Percentiles rank a stretch among this genome's conserved stretches.
phyloP scores from a whole-genome alignment of 192 early-diverging fungal species.

The Umbelopsis isabellina region DNA sequence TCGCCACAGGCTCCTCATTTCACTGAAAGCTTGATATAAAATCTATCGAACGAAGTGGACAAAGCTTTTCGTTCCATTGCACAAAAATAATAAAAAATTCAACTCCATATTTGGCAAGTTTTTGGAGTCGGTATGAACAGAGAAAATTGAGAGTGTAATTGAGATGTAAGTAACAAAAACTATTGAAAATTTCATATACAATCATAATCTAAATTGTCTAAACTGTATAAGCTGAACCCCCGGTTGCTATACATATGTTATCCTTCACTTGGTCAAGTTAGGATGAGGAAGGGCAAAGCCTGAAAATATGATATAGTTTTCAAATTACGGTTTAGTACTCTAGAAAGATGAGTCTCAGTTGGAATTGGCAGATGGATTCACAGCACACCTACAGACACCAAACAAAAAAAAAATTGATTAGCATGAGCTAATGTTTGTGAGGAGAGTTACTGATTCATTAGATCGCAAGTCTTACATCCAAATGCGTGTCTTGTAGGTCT shows the following conservation, averaged over 20 bases:
- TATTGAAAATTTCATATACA: conserved; percentile 13
- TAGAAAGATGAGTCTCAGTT: conserved; percentile 10
- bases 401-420: conserved; percentile 1
- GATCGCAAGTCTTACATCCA: conserved; percentile 78
- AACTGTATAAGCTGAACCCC: conserved; percentile 1
- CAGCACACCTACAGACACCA: conserved; percentile 19
- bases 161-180: not conserved
- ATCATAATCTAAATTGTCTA: conserved; percentile 20
- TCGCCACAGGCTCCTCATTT: no score
- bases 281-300: not conserved
- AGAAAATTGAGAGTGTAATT: no score
- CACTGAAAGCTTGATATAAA: no score
- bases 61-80: no score
- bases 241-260: conserved; percentile 7
- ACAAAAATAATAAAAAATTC: no score
- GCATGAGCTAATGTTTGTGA: not conserved
- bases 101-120: no score
- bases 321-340: conserved; percentile 6
- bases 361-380: conserved; percentile 22
- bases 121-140: no score
- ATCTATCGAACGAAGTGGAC: no score
- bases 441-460: not conserved
- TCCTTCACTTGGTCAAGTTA: not conserved
- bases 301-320: not conserved
- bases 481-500: conserved; percentile 96